A percentile compares a stretch with the other conserved stretches of the same genome.
Conservation (phyloP, 2,329 filamentous ascomycete species). For the Acarospora socialis region DNA sequence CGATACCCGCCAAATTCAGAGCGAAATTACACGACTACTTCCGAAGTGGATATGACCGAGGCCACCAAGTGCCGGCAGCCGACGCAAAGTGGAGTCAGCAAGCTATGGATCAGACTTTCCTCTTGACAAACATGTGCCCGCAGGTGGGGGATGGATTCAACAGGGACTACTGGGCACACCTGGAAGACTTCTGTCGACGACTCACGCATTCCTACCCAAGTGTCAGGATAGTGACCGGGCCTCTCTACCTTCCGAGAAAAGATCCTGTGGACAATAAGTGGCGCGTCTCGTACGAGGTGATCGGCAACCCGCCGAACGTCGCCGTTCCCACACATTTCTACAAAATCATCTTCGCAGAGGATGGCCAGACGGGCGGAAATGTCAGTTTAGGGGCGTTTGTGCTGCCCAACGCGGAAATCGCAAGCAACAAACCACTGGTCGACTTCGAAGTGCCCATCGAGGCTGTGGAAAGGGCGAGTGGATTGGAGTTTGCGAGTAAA, state of each 20-base stretch:
- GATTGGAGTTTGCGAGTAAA: conserved; percentile 77
- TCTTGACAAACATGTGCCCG: conserved; percentile 90
- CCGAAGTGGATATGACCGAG: conserved; percentile 85
- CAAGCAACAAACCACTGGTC: conserved; percentile 70
- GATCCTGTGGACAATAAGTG: conserved; percentile 80
- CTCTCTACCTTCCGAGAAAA: conserved; percentile 76
- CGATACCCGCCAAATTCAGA: conserved; percentile 73
- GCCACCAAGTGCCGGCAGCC: conserved; percentile 92
- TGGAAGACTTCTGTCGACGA: conserved; percentile 89
- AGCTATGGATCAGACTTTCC: conserved; percentile 93
- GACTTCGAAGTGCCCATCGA: conserved; percentile 95
- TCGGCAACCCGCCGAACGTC: conserved; percentile 82
- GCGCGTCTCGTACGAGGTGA: conserved; percentile 90
- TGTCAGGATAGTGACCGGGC: conserved; percentile 84
- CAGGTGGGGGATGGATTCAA: conserved; percentile 98
- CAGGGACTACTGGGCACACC: conserved; percentile 97
- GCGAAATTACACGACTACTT: conserved; percentile 88
- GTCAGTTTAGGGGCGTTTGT: conserved; percentile 92
- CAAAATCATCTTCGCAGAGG: conserved; percentile 95
- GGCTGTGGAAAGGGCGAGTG: conserved; percentile 79
- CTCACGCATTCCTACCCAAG: conserved; percentile 69
- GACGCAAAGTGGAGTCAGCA: conserved; percentile 91
- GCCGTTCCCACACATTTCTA: conserved; percentile 98
- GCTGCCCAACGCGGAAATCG: conserved; percentile 77
- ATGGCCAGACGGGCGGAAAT: conserved; percentile 51